Evolutionary conservation across 2,329 filamentous ascomycete species (phyloP), one percentile per base, ranked within the genome.

Genomic region (Epicoccum sorghinum): DNA sequence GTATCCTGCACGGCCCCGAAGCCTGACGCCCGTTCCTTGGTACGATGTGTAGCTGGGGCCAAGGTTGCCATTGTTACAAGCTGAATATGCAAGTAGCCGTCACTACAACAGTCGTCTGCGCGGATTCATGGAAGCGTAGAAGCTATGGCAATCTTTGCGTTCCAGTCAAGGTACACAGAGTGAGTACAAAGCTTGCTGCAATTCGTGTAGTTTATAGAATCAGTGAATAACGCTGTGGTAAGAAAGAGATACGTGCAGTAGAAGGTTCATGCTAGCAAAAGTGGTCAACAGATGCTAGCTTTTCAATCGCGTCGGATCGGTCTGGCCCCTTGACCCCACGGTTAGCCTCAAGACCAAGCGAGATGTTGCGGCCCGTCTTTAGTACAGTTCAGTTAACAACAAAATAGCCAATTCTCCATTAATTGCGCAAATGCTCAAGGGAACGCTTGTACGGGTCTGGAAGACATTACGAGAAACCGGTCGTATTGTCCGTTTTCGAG

Each of bases 261-360:
- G 27, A 29, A 29, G 9, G 27, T 29, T 29, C 27, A 29, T 29
- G 27, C 27, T 29, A 29, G 9, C 27, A 9, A 29, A 25, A 40
- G 25, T 29, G 39, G 27, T 24, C n/a, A 25, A 22, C 23, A 39
- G 49, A 37, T 18, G 8, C 24, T 46, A 49, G 25, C 14, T 24
- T 32, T 24, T 10, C 30, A 40, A 45, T 23, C 30, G 45, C 52
- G 18, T 55, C 41, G 37, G 13, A 29, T 29, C 9, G 27, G 27
- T 9, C 27, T 29, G 27, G 27, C 27, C 27, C 27, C 9, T 29
- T 9, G 9, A 42, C 41, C 38, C 23, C 23, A 30, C 24, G 41
- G n/a, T 37, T 49, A 55, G 46, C 46, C 35, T 45, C 37, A 35
- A 42, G 25, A 35, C 37, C 29, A 49, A 42, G 52, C 41, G 52